A percentile compares a stretch with the other conserved stretches of the same genome.
Conservation (phyloP, 2,329 filamentous ascomycete species). For the Xylaria sp. region DNA sequence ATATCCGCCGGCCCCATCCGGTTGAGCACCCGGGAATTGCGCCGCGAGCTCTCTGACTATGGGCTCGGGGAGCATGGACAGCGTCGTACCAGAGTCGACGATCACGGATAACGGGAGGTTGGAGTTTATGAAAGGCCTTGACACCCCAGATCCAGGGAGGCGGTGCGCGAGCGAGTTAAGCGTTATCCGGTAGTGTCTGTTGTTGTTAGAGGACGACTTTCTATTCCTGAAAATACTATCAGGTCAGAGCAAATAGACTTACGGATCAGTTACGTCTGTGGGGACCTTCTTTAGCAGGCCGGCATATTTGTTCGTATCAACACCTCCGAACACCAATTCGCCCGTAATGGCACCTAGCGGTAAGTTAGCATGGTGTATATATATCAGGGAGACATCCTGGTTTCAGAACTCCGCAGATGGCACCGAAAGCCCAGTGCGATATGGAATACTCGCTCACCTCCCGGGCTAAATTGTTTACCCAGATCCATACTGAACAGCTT, state of each 20-base stretch:
- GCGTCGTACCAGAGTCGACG: slow-evolving; percentile 64
- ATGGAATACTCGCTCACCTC: slow-evolving; percentile 39
- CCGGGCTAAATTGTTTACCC: slow-evolving; percentile 49
- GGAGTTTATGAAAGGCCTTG: slow-evolving; percentile 33
- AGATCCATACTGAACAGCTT: slow-evolving; percentile 64
- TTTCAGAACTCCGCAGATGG: not conserved
- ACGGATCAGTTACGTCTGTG: slow-evolving; percentile 52
- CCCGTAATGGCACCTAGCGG: slow-evolving; percentile 53
- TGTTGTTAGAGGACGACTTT: slow-evolving; percentile 6
- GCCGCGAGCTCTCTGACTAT: slow-evolving; percentile 57
- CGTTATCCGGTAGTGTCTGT: slow-evolving; percentile 46
- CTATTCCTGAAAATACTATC: slow-evolving; percentile 42
- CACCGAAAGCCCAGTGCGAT: not conserved
- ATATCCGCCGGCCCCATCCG: slow-evolving; percentile 57
- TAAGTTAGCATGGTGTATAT: slow-evolving; percentile 18
- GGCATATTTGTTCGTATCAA: slow-evolving; percentile 63
- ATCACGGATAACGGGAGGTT: slow-evolving; percentile 54
- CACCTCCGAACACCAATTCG: slow-evolving; percentile 63
- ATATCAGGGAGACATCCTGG: not conserved
- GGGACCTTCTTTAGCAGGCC: slow-evolving; percentile 57
- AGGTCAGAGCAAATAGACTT: slow-evolving; percentile 39
- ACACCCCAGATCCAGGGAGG: slow-evolving; percentile 27
- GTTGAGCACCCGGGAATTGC: slow-evolving; percentile 54
- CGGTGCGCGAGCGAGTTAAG: slow-evolving; percentile 42
- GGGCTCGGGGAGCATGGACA: slow-evolving; percentile 57